These are phyloP conservation scores for Westerdykella ornata DNA, from an alignment of 2,329 filamentous ascomycete species.

Conservation along the genomic window DNA sequence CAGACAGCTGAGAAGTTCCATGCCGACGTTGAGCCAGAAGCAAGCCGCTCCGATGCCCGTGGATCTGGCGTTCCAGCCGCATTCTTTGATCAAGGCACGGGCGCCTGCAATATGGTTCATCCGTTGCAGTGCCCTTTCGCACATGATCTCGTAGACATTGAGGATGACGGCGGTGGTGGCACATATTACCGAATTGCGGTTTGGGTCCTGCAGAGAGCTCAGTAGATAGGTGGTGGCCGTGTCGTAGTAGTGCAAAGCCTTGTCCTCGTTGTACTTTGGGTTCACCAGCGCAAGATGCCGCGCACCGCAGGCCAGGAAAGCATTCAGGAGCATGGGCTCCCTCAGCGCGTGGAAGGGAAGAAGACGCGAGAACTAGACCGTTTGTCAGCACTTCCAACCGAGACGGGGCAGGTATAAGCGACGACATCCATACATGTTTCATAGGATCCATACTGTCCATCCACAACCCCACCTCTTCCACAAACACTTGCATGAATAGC, in stretches of 20 bases:
- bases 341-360: slow-evolving; percentile 77
- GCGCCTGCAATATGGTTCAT: slow-evolving; percentile 87
- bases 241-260: slow-evolving; percentile 77
- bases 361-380: slow-evolving; percentile 61
- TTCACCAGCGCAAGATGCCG: slow-evolving; percentile 71
- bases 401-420: not conserved
- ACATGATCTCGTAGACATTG: slow-evolving; percentile 92
- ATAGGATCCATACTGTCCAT: slow-evolving; percentile 86
- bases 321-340: slow-evolving; percentile 83
- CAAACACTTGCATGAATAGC: slow-evolving; percentile 85
- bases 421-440: slow-evolving; percentile 55
- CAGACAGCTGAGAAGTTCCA: slow-evolving; percentile 84
- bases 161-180: slow-evolving; percentile 81
- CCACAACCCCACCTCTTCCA: slow-evolving; percentile 84
- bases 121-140: slow-evolving; percentile 66
- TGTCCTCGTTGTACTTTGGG: slow-evolving; percentile 64
- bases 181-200: slow-evolving; percentile 76
- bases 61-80: slow-evolving; percentile 75
- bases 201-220: slow-evolving; percentile 71
- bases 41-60: slow-evolving; percentile 77
- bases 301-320: slow-evolving; percentile 81
- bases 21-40: slow-evolving; percentile 88
- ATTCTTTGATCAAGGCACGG: slow-evolving; percentile 79
- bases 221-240: slow-evolving; percentile 73
- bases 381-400: slow-evolving; percentile 7